A percentile compares a stretch with the other conserved stretches of the same genome.
These are phyloP conservation scores for Blastobotrys muscicola DNA, from an alignment of 805 yeast genomes.

Conservation along the genomic window DNA sequence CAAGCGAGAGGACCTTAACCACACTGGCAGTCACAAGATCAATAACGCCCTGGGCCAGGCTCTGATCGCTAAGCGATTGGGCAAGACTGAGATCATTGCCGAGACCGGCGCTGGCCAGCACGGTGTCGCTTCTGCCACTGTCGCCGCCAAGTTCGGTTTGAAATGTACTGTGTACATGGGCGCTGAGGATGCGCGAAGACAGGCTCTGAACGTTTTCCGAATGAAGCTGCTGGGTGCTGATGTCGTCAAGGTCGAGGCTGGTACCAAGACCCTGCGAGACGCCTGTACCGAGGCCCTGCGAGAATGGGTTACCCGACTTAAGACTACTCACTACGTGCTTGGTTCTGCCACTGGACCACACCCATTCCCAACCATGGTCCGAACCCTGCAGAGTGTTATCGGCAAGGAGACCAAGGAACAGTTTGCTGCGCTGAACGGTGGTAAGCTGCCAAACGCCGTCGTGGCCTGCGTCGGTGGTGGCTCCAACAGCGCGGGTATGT, in stretches of 20 bases:
- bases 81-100: conserved; percentile 37
- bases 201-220: conserved; percentile 95
- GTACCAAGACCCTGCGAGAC: conserved; percentile 93
- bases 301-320: conserved; percentile 83
- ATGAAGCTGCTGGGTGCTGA: conserved; percentile 95
- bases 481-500: conserved; percentile 92
- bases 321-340: conserved; percentile 85
- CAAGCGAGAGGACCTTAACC: conserved; percentile 80
- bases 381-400: conserved; percentile 96
- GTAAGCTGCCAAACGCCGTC: conserved; percentile 82
- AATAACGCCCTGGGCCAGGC: conserved; percentile 40
- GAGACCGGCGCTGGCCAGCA: conserved; percentile 46
- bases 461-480: conserved; percentile 99
- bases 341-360: conserved; percentile 99
- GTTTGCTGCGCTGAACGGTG: conserved; percentile 66
- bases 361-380: conserved; percentile 95
- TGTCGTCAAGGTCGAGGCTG: conserved; percentile 87
- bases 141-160: conserved; percentile 59
- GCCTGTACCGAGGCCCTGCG: conserved; percentile 97
- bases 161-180: conserved; percentile 97
- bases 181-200: conserved; percentile 97
- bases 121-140: conserved; percentile 45
- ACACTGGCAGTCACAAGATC: conserved; percentile 40
- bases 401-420: conserved; percentile 93
- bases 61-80: conserved; percentile 35